Evolutionary conservation across 108 stramenopile genomes (phyloP).

Genomic region (Heterococcus sp.): DNA sequence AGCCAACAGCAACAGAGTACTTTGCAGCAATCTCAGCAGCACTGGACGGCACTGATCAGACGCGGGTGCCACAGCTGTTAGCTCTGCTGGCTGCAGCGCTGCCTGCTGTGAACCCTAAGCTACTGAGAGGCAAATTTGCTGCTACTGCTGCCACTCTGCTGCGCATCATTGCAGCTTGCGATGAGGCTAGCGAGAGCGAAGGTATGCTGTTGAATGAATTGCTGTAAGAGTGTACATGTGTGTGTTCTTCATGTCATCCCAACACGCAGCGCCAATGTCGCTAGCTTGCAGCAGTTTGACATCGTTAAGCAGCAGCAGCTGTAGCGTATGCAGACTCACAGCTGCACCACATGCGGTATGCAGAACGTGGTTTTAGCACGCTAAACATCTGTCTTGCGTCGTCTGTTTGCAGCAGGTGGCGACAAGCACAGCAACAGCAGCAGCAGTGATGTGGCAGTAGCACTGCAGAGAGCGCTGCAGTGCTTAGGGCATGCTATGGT

Average conservation of each 20-base stretch:
- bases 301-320: no score
- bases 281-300: no score
- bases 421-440: no score
- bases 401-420: no score
- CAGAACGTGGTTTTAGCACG: no score
- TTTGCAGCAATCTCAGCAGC: slow-evolving; percentile 41
- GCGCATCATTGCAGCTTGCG: not conserved
- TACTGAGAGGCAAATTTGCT: slow-evolving; percentile 27
- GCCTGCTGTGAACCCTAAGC: slow-evolving; percentile 9
- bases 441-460: not conserved
- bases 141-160: not conserved
- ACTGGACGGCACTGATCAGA: slow-evolving; percentile 34
- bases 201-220: no score
- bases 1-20: slow-evolving; percentile 36
- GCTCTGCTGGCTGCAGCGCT: slow-evolving; percentile 28
- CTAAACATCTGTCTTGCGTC: no score
- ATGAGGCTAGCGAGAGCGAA: not conserved
- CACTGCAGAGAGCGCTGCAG: not conserved
- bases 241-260: no score
- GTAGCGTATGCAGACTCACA: no score
- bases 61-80: slow-evolving; percentile 37
- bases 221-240: no score
- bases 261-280: no score
- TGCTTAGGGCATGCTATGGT: not conserved
- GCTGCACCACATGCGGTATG: no score